Evolutionary conservation across 495 filamentous ascomycete genomes (phyloP).

Genomic region (Podospora tetraspora): DNA sequence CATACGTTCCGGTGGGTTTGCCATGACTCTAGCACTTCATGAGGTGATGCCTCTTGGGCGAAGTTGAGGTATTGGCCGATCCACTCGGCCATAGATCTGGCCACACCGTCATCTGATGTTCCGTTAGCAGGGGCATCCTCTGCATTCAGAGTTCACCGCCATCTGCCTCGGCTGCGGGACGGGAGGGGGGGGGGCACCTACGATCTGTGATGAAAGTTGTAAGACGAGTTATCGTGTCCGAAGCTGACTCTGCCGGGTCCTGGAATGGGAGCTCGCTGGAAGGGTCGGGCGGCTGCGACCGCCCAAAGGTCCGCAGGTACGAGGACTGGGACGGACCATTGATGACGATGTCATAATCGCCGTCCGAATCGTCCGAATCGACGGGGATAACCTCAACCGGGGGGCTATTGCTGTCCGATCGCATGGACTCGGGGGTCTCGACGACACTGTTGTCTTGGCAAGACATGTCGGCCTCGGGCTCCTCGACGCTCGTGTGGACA

Average conservation of each 20-base stretch:
- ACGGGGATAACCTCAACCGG: slow-evolving; percentile 30
- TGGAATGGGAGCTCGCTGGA: slow-evolving; percentile 34
- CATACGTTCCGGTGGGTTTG: slow-evolving; percentile 37
- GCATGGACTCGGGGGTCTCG: slow-evolving; percentile 33
- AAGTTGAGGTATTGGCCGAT: slow-evolving; percentile 37
- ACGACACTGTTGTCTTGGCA: slow-evolving; percentile 14
- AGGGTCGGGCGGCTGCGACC: background rate
- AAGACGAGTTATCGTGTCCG: slow-evolving; percentile 34
- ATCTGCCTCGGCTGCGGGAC: slow-evolving; percentile 7
- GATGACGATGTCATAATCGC: slow-evolving; percentile 23
- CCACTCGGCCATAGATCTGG: slow-evolving; percentile 39
- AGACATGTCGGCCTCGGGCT: slow-evolving; percentile 36
- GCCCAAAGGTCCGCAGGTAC: background rate
- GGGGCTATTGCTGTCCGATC: slow-evolving; percentile 37
- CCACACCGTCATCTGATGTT: slow-evolving; percentile 34
- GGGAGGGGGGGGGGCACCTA: slow-evolving; percentile 13
- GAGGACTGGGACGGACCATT: slow-evolving; percentile 15
- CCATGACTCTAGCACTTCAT: slow-evolving; percentile 32
- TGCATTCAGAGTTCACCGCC: background rate
- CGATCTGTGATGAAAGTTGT: slow-evolving; percentile 35
- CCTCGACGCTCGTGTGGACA: slow-evolving; percentile 39
- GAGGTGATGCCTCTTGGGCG: slow-evolving; percentile 20
- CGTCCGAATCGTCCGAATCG: slow-evolving; percentile 27
- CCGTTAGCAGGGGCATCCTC: background rate
- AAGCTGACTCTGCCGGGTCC: slow-evolving; percentile 32